Evolutionary conservation across 148 eudicot species (phyloP).

Genomic region (Mesembryanthemum crystallinum): DNA sequence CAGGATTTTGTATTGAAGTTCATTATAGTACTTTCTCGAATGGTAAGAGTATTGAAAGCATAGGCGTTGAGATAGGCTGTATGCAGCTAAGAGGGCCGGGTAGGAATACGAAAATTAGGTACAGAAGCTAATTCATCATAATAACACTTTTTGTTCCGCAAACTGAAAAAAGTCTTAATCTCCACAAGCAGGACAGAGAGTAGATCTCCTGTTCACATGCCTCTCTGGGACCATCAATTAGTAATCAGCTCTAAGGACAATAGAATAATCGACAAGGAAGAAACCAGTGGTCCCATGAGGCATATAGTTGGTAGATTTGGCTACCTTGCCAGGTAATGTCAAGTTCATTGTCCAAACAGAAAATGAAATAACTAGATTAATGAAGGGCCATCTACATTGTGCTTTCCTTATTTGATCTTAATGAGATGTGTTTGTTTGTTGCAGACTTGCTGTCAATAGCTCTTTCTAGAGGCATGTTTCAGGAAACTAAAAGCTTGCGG

Average conservation of each 20-base stretch:
- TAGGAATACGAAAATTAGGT: slow-evolving; percentile 27
- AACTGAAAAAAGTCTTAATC: slow-evolving; percentile 8
- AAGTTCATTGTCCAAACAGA: slow-evolving; percentile 21
- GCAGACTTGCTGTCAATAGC: not conserved
- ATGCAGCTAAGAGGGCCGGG: slow-evolving; percentile 25
- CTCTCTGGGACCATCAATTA: slow-evolving; percentile 40
- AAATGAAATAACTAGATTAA: slow-evolving; percentile 16
- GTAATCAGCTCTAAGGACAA: slow-evolving; percentile 25
- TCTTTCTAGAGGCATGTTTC: not conserved
- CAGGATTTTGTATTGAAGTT: slow-evolving; percentile 6
- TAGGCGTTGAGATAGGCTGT: slow-evolving; percentile 28
- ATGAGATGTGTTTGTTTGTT: slow-evolving; percentile 16
- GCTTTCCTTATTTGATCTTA: slow-evolving; percentile 14
- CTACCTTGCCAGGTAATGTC: slow-evolving; percentile 35
- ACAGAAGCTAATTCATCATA: slow-evolving; percentile 22
- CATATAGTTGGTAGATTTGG: slow-evolving; percentile 39
- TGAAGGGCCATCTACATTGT: not conserved
- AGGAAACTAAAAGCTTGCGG: slow-evolving; percentile 10
- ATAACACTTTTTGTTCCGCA: slow-evolving; percentile 13
- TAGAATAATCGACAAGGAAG: slow-evolving; percentile 33
- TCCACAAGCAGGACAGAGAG: slow-evolving; percentile 30
- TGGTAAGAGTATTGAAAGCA: slow-evolving; percentile 22
- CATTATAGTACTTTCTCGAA: not conserved
- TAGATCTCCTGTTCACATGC: slow-evolving; percentile 40
- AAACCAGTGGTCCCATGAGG: slow-evolving; percentile 30